Percentiles rank a stretch among this genome's conserved stretches.
Conservation (phyloP, 805 yeast genomes). For the Zygosaccharomyces rouxii region DNA sequence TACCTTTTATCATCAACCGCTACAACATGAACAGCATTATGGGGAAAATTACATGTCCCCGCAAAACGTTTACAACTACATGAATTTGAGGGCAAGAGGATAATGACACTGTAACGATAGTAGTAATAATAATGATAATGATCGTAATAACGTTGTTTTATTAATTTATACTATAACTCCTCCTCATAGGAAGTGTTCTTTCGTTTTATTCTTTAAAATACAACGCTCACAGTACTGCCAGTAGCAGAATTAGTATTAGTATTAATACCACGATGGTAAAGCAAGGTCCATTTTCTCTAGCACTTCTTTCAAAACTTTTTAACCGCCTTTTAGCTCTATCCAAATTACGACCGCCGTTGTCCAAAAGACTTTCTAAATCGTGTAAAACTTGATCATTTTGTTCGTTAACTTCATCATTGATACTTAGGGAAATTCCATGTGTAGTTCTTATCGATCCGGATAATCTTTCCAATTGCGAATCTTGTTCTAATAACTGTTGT, state of each 20-base stretch:
- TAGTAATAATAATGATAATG: background rate
- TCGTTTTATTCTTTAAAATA: background rate
- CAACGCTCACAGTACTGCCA: slow-evolving; percentile 36
- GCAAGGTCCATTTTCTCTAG: slow-evolving; percentile 49
- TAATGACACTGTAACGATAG: background rate
- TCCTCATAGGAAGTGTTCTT: background rate
- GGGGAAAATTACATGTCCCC: slow-evolving; percentile 8
- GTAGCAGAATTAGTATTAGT: slow-evolving; percentile 41
- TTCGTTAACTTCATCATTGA: slow-evolving; percentile 44
- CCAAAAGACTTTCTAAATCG: slow-evolving; percentile 48
- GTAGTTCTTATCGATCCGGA: slow-evolving; percentile 44
- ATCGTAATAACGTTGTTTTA: background rate
- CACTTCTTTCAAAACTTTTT: slow-evolving; percentile 37
- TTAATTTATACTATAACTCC: background rate
- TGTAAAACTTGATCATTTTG: slow-evolving; percentile 44
- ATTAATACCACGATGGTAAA: slow-evolving; percentile 42
- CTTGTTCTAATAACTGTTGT: slow-evolving; percentile 46
- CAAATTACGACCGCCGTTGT: slow-evolving; percentile 40
- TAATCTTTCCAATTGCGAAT: slow-evolving; percentile 39
- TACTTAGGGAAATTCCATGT: slow-evolving; percentile 42
- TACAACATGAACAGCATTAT: slow-evolving; percentile 7
- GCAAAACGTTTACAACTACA: slow-evolving; percentile 8
- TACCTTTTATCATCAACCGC: slow-evolving; percentile 6
- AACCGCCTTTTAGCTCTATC: slow-evolving; percentile 41
- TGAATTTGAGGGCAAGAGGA: slow-evolving; percentile 8